These are phyloP conservation scores for Borovskyia barvae DNA, from an alignment of 208 protist genomes.

Conservation along the genomic window DNA sequence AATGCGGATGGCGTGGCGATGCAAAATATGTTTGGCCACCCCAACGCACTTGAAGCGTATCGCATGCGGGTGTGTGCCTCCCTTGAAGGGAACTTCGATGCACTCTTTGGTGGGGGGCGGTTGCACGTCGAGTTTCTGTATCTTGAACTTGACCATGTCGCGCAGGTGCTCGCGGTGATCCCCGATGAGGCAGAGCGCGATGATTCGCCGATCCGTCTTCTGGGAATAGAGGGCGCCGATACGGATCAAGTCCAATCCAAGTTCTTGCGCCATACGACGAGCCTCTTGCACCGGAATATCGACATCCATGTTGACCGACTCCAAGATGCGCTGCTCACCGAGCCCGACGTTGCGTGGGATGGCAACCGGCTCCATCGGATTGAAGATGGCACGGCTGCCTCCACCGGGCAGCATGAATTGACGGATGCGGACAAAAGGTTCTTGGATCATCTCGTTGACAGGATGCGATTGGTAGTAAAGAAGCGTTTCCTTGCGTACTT, in stretches of 20 bases:
- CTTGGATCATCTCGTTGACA: slow-evolving; percentile 90
- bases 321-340: slow-evolving; percentile 5
- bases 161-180: slow-evolving; percentile 84
- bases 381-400: slow-evolving; percentile 21
- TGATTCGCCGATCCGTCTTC: slow-evolving; percentile 68
- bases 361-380: slow-evolving; percentile 23
- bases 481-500: slow-evolving; percentile 73
- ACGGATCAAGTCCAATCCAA: slow-evolving; percentile 83
- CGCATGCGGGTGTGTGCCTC: slow-evolving; percentile 80
- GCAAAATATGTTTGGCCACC: slow-evolving; percentile 78
- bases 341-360: not conserved
- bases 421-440: slow-evolving; percentile 79
- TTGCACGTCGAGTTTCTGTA: slow-evolving; percentile 83
- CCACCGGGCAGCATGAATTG: slow-evolving; percentile 39
- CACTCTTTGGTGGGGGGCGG: slow-evolving; percentile 60
- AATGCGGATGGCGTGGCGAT: slow-evolving; percentile 67
- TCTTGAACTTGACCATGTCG: slow-evolving; percentile 81
- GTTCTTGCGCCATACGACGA: slow-evolving; percentile 66
- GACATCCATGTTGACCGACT: slow-evolving; percentile 47
- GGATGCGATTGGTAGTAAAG: slow-evolving; percentile 85
- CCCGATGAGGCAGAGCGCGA: slow-evolving; percentile 74
- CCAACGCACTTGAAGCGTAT: slow-evolving; percentile 86
- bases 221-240: slow-evolving; percentile 68
- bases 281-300: slow-evolving; percentile 77
- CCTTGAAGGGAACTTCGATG: slow-evolving; percentile 84